Evolutionary conservation across 2,329 filamentous ascomycete species (phyloP).

Genomic region (Aspergillus arachidicola): DNA sequence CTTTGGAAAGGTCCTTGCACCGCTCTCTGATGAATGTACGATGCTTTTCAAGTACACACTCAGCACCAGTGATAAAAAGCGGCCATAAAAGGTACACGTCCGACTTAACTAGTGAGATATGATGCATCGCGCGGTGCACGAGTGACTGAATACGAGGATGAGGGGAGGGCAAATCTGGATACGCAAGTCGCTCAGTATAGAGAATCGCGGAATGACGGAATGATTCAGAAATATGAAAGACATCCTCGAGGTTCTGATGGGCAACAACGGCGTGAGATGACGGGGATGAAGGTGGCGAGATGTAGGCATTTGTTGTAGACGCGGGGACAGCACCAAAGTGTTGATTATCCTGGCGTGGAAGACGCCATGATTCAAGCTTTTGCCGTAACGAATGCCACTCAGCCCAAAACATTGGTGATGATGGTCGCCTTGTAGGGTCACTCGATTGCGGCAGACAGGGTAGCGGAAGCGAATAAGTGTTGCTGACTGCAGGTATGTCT

Average conservation of each 20-base stretch:
- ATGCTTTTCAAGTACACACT: constrained; percentile 80
- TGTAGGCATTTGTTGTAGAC: constrained; percentile 27
- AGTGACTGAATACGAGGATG: constrained; percentile 80
- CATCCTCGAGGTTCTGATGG: constrained; percentile 68
- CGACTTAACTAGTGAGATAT: constrained; percentile 76
- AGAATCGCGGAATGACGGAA: constrained; percentile 88
- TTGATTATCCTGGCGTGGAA: constrained; percentile 40
- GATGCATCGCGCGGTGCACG: constrained; percentile 79
- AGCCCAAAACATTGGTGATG: constrained; percentile 66
- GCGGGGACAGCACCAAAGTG: constrained; percentile 13
- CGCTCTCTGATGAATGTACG: constrained; percentile 77
- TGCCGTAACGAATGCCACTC: constrained; percentile 82
- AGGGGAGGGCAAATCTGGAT: constrained; percentile 71
- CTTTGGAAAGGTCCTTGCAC: constrained; percentile 82
- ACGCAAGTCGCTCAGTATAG: constrained; percentile 85
- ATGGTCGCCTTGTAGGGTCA: constrained; percentile 22
- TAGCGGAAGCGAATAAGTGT: constrained; percentile 34
- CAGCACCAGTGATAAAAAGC: constrained; percentile 84
- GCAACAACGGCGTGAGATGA: constrained; percentile 41
- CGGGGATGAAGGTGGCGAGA: constrained; percentile 31
- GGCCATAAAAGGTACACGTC: constrained; percentile 95
- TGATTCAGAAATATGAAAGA: constrained; percentile 81
- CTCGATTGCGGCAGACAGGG: constrained; percentile 29
- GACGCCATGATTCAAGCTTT: constrained; percentile 79
- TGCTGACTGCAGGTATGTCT: constrained; percentile 44